phyloP scores from a whole-genome alignment of 176 grass and related monocot genomes.

The Paspalum vaginatum region DNA sequence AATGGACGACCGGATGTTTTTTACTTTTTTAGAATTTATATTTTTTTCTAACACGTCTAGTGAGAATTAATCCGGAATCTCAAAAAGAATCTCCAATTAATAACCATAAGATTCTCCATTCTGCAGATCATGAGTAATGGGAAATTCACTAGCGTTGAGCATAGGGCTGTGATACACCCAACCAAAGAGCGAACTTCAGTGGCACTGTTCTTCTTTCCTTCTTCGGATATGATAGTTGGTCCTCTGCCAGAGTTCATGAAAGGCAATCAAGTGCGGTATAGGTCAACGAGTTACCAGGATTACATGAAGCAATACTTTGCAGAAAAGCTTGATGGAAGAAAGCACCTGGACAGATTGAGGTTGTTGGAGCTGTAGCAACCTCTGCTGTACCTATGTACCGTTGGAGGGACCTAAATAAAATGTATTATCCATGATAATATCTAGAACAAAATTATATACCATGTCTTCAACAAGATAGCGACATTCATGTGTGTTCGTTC shows the following conservation, averaged over 20 bases:
- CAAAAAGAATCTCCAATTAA: too few relatives aligned
- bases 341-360: neutral
- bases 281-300: neutral
- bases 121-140: slow-evolving; percentile 48
- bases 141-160: slow-evolving; percentile 41
- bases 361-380: neutral
- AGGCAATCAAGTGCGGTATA: neutral
- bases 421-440: too few relatives aligned
- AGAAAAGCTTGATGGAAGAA: neutral
- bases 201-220: slow-evolving; percentile 36
- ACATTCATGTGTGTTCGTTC: too few relatives aligned
- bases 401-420: too few relatives aligned
- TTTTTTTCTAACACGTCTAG: too few relatives aligned
- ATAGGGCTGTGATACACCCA: slow-evolving; percentile 42
- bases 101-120: too few relatives aligned
- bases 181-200: slow-evolving; percentile 32
- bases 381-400: too few relatives aligned
- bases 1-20: too few relatives aligned
- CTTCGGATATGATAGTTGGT: neutral
- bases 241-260: slow-evolving; percentile 20
- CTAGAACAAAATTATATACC: too few relatives aligned
- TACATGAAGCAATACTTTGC: neutral
- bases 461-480: too few relatives aligned
- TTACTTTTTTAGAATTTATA: too few relatives aligned
- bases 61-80: too few relatives aligned